Evolutionary conservation across 2,329 filamentous ascomycete species (phyloP), one percentile per base, ranked within the genome.

Genomic region (Xylariales sp.): DNA sequence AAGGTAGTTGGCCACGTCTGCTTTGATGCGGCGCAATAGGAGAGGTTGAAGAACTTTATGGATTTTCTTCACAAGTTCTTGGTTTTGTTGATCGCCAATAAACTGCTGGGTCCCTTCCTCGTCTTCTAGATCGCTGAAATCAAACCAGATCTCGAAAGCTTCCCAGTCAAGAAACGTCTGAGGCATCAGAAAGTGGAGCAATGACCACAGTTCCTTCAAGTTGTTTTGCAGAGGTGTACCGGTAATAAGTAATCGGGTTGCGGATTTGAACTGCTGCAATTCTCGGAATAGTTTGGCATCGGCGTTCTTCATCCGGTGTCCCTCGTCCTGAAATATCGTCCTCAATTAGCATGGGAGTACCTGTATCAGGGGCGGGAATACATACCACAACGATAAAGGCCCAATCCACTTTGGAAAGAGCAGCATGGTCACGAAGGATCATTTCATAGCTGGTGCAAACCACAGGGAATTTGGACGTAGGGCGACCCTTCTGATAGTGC

Each of bases 371-470:
- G n/a, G n/a, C n/a, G n/a, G n/a, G 12, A 31, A 5, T 6, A 61
- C 76, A 56, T 63, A 85, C 83, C 44, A 98, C 95, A 48, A 98
- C 93, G 53, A 98, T 96, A 51, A 95, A 96, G 38, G 94, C 88
- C 93, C 93, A 98, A 24, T 89, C 84, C 40, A 95, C 91, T 40
- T 85, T 83, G 0, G 81, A 81, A 5, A 98, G 66, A 24, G 83
- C 83, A 37, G 88, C 84, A 25, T 87, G 81, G 56, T 98, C 93
- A 51, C 88, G 83, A 63, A 98, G 83, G 38, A 94, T 90, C 56
- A 98, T 96, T 57, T 98, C 93, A 52, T 97, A 97, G 27, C 85
- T 94, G 0, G 93, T 98, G 53, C 90, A 90, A 1, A 97, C 85
- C 1, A 98, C 83, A 0, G 93, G 93, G 44, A 97, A 98, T 31